Base-by-base conservation (phyloP, 2,329 filamentous ascomycete species). In the Colletotrichum kahawae region DNA sequence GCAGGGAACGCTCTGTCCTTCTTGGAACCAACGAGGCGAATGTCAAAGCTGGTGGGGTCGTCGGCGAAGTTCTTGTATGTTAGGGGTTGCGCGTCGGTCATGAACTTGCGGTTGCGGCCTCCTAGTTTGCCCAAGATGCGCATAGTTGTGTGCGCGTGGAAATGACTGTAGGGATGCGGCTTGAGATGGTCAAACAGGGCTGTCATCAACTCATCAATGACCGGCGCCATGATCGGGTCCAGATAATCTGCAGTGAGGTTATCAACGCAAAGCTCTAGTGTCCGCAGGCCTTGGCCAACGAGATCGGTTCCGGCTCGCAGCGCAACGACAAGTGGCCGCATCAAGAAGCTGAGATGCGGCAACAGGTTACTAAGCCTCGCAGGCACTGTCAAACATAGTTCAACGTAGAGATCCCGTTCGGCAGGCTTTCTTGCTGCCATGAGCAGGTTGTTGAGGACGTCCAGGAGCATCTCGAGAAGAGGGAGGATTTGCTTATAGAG, bases 151-250 rank as follows among this genome's bases (percentile, higher is more conserved):
- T 99, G 97, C 1, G 97, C 95, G 81, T 98, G 96, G 84, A 98
- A 98, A 83, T 99, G 97, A 80, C 94, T 98, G 83, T 99, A 98
- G 0, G 97, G 97, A 77, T 96, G 93, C 9, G 97, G 97, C 79
- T 94, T 94, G 56, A 99, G 89, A 83, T 99, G 97, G 77, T 98
- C 96, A 89, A 98, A 99, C 1, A 99, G 89, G 2, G 96, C 96
- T 62, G 95, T 97, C 97, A 99, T 99, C 59, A 99, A 88, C 82
- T 99, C 97, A 80, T 99, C 96, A 83, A 99, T 98, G 31, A 98
- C 97, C 0, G 97, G 97, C 3, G 96, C 95, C 96, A 99, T 99
- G 80, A 99, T 98, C 0, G 97, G 97, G 79, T 99, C 97, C 16
- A 99, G 88, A 81, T 99, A 99, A 81, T 99, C 97, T 0, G 97